Percentiles rank a stretch among this genome's conserved stretches.
Evolutionary conservation across 2,329 filamentous ascomycete species (phyloP).

Genomic region (Pezizomycotina sp.): DNA sequence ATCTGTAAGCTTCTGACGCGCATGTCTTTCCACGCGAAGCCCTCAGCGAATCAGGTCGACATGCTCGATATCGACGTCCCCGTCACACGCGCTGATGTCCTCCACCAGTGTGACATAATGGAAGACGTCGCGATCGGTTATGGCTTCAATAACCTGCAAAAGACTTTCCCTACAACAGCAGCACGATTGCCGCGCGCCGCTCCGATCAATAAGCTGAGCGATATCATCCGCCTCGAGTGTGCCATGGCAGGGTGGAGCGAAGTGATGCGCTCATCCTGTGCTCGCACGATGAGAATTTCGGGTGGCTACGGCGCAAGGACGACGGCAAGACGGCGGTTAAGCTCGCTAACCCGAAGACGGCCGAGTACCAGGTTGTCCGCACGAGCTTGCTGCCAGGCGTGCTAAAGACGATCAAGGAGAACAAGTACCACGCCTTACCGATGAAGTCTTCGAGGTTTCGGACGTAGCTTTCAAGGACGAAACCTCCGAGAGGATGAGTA

Average conservation of each 20-base stretch:
- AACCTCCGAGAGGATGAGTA: conserved; percentile 61
- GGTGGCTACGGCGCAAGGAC: conserved; percentile 78
- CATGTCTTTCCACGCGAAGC: conserved; percentile 74
- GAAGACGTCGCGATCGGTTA: conserved; percentile 94
- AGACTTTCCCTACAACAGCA: conserved; percentile 72
- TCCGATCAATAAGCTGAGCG: conserved; percentile 79
- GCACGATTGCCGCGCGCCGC: conserved; percentile 64
- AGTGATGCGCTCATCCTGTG: conserved; percentile 89
- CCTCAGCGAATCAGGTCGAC: conserved; percentile 51
- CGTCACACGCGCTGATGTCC: conserved; percentile 77
- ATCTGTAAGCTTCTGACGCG: conserved; percentile 68
- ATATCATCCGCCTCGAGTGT: conserved; percentile 75
- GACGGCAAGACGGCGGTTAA: conserved; percentile 68
- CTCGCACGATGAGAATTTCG: conserved; percentile 96
- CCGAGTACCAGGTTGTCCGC: conserved; percentile 83
- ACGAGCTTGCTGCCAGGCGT: conserved; percentile 74
- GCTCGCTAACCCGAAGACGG: conserved; percentile 82
- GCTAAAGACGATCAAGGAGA: conserved; percentile 84
- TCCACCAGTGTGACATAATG: conserved; percentile 97
- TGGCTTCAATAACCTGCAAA: conserved; percentile 89
- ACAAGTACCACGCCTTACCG: conserved; percentile 72
- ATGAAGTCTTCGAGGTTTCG: conserved; percentile 81
- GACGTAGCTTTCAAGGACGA: conserved; percentile 87
- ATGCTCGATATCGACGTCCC: conserved; percentile 70
- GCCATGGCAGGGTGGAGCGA: conserved; percentile 94